phyloP scores from a whole-genome alignment of 768 basidiomycete genomes.

The Amanita pallidorosea region DNA sequence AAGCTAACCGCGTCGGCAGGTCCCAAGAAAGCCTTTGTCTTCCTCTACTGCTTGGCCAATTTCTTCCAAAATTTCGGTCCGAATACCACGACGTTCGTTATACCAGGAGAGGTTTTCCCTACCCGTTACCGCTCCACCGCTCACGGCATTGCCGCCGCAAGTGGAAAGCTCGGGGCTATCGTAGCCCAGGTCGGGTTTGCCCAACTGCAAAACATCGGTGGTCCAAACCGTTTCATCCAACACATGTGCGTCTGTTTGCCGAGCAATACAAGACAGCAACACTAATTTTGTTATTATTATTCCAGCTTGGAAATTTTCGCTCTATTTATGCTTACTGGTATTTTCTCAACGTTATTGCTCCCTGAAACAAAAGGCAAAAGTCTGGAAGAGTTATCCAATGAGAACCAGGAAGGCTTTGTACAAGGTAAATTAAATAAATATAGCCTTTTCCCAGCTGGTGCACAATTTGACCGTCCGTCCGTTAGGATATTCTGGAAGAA shows the following conservation, averaged over 20 bases:
- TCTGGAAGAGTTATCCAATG: slow-evolving; percentile 68
- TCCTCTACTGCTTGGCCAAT: slow-evolving; percentile 79
- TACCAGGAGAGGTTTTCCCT: slow-evolving; percentile 80
- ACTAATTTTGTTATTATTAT: neutral
- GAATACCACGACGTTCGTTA: slow-evolving; percentile 69
- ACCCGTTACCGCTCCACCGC: slow-evolving; percentile 82
- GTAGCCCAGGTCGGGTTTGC: slow-evolving; percentile 71
- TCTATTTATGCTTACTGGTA: slow-evolving; percentile 79
- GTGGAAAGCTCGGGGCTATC: slow-evolving; percentile 78
- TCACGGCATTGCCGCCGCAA: slow-evolving; percentile 77
- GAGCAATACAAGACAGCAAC: neutral
- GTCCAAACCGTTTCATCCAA: slow-evolving; percentile 45
- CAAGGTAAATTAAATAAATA: too few species aligned
- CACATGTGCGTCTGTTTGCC: slow-evolving; percentile 45
- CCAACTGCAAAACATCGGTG: slow-evolving; percentile 58
- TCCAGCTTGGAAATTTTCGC: slow-evolving; percentile 69
- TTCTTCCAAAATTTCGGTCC: slow-evolving; percentile 90
- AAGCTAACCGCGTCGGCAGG: slow-evolving; percentile 32
- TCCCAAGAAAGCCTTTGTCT: slow-evolving; percentile 54
- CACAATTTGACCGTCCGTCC: neutral
- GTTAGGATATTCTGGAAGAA: slow-evolving; percentile 10
- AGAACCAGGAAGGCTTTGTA: slow-evolving; percentile 55
- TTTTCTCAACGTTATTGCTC: slow-evolving; percentile 70
- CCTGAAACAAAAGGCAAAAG: slow-evolving; percentile 65
- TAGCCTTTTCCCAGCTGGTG: too few species aligned